Base-by-base conservation (phyloP, 768 basidiomycete species). In the Paxillus involutus region DNA sequence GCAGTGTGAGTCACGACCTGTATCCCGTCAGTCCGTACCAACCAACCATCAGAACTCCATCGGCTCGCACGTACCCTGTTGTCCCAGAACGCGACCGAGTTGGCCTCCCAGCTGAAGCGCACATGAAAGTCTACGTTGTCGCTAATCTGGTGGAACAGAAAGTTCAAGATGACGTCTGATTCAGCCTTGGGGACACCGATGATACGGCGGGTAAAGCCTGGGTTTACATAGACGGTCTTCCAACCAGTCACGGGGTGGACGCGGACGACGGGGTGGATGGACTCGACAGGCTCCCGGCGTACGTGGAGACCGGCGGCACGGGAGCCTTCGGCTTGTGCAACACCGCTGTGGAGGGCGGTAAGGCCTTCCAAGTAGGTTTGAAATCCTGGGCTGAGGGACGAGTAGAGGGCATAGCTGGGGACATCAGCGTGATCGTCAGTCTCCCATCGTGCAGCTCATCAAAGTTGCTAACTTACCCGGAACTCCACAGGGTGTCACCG, bases 81-180 rank as follows among this genome's bases (percentile, higher is more conserved):
- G 63, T 93, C 89, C 91, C 91, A 93, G 67, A 92, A 76, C n/a
- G 89, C 90, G 49, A 92, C 73, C 40, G 87, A 86, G 64, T 90
- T 83, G 36, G 77, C 73, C 65, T 86, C 79, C 91, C 91, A 92
- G 57, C 77, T 80, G 78, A 88, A 88, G 54, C 87, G 84, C 40
- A 88, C 85, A 56, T 89, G 88, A 70, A 82, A 83, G 65, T 89
- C 88, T 6, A 81, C 80, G 66, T 85, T 89, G 58, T 83, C 79
- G 48, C 78, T 77, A 60, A 92, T 84, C 63, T 86, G 82, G 62
- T 74, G 80, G 77, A 86, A 90, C 51, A 93, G 73, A 70, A 91
- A 85, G 35, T 69, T 70, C 46, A 93, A 73, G 61, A 91, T 77
- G 16, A 79, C 72, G 67, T 93, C 89, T n/a, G 86, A 88, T 66